phyloP scores from a whole-genome alignment of 176 grass and related monocot species.

The Musa schizocarpa region DNA sequence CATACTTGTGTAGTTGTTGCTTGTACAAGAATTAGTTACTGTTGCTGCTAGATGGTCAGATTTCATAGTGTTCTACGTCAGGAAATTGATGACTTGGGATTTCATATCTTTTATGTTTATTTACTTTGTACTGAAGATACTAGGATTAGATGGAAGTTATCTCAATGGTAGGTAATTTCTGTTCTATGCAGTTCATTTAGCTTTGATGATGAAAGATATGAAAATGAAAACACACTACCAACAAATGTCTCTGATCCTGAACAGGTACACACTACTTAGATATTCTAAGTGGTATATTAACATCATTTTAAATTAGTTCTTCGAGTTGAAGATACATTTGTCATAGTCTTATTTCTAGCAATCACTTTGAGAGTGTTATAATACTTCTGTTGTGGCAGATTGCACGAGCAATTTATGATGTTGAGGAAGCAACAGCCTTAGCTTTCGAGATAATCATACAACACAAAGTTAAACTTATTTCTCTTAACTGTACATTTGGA shows the following conservation, averaged over 20 bases:
- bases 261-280: conserved; percentile 29
- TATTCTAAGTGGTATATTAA: background rate
- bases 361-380: conserved; percentile 20
- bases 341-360: background rate
- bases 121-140: background rate
- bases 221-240: conserved; percentile 64
- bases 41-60: no score
- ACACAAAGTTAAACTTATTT: conserved; percentile 53
- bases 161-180: conserved; percentile 4
- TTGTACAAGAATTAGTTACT: no score
- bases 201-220: conserved; percentile 79
- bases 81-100: background rate
- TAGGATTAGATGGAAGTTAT: background rate
- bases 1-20: no score
- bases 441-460: conserved; percentile 81
- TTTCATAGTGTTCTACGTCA: background rate
- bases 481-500: conserved; percentile 10
- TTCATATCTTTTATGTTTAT: background rate
- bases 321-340: background rate
- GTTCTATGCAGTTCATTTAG: conserved; percentile 58
- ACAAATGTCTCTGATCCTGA: conserved; percentile 64
- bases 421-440: conserved; percentile 81
- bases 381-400: conserved; percentile 33
- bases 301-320: background rate
- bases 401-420: conserved; percentile 76